Percentiles rank a stretch among this genome's conserved stretches.
phyloP scores from a whole-genome alignment of 2,329 filamentous ascomycete species.

The Diaporthe batatas region DNA sequence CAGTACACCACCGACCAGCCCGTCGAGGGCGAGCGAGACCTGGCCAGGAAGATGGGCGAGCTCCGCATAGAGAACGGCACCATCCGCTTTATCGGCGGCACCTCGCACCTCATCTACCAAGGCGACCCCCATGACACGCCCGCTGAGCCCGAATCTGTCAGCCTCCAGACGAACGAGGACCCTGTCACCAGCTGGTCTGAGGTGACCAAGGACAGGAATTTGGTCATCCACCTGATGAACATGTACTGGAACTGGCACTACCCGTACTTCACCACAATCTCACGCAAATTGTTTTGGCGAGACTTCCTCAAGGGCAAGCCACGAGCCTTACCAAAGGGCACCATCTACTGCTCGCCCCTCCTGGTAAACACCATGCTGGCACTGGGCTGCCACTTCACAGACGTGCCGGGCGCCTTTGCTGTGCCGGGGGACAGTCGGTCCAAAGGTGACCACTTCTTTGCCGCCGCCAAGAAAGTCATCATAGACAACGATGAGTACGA shows the following conservation, averaged over 20 bases:
- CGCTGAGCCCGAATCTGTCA: constrained; percentile 59
- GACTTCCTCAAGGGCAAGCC: constrained; percentile 83
- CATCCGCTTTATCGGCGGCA: constrained; percentile 92
- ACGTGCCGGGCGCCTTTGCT: constrained; percentile 77
- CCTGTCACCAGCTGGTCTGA: constrained; percentile 88
- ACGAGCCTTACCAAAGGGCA: constrained; percentile 63
- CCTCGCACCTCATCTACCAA: constrained; percentile 90
- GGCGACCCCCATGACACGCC: constrained; percentile 61
- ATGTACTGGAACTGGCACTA: constrained; percentile 99
- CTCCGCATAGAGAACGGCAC: constrained; percentile 88
- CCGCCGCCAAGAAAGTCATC: constrained; percentile 90
- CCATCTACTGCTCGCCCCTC: constrained; percentile 86
- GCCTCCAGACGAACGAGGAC: constrained; percentile 69
- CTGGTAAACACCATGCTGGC: constrained; percentile 95
- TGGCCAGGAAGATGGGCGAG: constrained; percentile 94
- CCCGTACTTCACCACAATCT: constrained; percentile 92
- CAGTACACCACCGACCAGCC: constrained; percentile 58
- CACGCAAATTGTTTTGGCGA: constrained; percentile 86
- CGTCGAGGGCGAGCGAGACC: constrained; percentile 77
- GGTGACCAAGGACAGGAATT: constrained; percentile 82
- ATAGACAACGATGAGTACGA: constrained; percentile 94
- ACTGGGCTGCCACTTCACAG: constrained; percentile 93
- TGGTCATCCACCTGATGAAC: constrained; percentile 89
- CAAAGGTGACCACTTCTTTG: constrained; percentile 96
- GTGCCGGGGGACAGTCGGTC: constrained; percentile 82